Evolutionary conservation across 331 rosid genomes (phyloP).

Genomic region (Telfairia occidentalis): DNA sequence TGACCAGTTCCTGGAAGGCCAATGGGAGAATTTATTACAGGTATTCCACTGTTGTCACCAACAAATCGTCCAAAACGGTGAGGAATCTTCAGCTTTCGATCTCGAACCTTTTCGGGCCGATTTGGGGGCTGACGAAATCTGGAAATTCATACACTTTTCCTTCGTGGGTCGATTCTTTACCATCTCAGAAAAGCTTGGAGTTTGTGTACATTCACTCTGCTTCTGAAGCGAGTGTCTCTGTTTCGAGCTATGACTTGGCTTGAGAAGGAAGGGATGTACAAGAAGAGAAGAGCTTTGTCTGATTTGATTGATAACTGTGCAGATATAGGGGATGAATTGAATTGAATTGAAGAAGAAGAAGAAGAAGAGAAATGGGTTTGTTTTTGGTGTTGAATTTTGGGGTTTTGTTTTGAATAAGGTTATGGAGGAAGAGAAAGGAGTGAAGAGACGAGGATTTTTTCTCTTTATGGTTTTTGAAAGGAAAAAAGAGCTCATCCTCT

Average conservation of each 20-base stretch:
- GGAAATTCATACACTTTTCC: slow-evolving; percentile 64
- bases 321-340: too few relatives aligned
- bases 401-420: neutral
- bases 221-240: slow-evolving; percentile 54
- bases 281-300: too few relatives aligned
- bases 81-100: slow-evolving; percentile 46
- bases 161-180: slow-evolving; percentile 59
- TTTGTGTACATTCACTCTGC: slow-evolving; percentile 89
- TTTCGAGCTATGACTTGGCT: slow-evolving; percentile 50
- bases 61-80: slow-evolving; percentile 59
- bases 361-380: slow-evolving; percentile 40
- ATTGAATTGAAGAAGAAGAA: too few relatives aligned
- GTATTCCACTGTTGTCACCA: slow-evolving; percentile 65
- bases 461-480: neutral
- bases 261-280: too few relatives aligned
- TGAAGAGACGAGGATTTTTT: slow-evolving; percentile 40
- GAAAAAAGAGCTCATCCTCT: slow-evolving; percentile 86
- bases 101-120: slow-evolving; percentile 75
- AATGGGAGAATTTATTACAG: slow-evolving; percentile 63
- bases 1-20: slow-evolving; percentile 61
- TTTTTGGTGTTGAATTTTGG: too few relatives aligned
- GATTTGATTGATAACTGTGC: slow-evolving; percentile 41
- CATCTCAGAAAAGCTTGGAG: slow-evolving; percentile 69
- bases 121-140: slow-evolving; percentile 71
- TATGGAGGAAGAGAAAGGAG: slow-evolving; percentile 76